Conservation (phyloP, 2,329 filamentous ascomycete genomes). For the Penicillium psychrosexuale region DNA sequence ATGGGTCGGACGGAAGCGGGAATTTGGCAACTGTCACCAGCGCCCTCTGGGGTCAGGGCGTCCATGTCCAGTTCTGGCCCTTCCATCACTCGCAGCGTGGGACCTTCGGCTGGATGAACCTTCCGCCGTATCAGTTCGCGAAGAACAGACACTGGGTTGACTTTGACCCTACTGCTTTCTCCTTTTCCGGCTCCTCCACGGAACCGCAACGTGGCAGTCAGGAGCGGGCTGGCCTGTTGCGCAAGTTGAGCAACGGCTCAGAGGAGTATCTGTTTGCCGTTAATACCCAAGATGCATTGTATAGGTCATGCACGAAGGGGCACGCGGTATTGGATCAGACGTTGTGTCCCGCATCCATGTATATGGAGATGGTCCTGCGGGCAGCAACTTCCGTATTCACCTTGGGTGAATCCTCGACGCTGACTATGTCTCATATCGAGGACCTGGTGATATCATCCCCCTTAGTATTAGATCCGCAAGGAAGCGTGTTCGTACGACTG, state of each 20-base stretch:
- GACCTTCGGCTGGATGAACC: constrained; percentile 17
- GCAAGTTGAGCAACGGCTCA: not conserved
- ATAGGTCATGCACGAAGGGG: constrained; percentile 4
- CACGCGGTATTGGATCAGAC: constrained; percentile 10
- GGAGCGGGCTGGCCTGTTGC: not conserved
- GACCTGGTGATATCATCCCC: not conserved
- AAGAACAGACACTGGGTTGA: constrained; percentile 33
- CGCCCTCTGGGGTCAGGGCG: constrained; percentile 30
- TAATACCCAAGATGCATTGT: not conserved
- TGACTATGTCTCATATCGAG: not conserved
- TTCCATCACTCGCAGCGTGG: constrained; percentile 24
- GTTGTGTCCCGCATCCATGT: constrained; percentile 14
- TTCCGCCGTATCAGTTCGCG: constrained; percentile 40
- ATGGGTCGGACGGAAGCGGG: not conserved
- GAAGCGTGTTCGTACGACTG: not conserved
- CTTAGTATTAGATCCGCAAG: not conserved
- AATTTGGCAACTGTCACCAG: constrained; percentile 6
- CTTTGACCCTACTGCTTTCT: constrained; percentile 8
- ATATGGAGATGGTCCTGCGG: constrained; percentile 7
- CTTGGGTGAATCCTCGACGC: not conserved
- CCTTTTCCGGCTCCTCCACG: not conserved
- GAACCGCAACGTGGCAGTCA: not conserved
- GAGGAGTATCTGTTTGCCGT: not conserved
- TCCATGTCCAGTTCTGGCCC: constrained; percentile 28
- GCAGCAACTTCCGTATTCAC: not conserved